Conservation (phyloP, 106 monocot species). For the Alisma plantagoaquatica region DNA sequence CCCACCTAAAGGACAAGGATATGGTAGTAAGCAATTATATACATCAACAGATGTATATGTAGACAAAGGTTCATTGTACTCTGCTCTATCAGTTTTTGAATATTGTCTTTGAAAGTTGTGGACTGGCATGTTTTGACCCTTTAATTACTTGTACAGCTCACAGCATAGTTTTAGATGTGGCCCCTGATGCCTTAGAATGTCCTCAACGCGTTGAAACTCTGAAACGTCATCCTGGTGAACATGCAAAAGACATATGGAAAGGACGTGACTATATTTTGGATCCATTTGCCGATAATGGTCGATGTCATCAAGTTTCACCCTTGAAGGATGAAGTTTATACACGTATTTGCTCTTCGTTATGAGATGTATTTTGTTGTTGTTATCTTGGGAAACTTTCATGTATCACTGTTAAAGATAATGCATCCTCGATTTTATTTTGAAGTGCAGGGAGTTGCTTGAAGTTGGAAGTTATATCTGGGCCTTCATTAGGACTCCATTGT, state of each 20-base stretch:
- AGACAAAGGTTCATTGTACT: slow-evolving; percentile 25
- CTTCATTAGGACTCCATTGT: slow-evolving; percentile 46
- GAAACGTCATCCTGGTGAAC: slow-evolving; percentile 30
- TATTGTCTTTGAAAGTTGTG: neutral
- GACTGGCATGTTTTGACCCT: slow-evolving; percentile 1
- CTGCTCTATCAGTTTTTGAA: slow-evolving; percentile 1
- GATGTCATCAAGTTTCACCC: slow-evolving; percentile 9
- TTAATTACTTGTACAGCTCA: slow-evolving; percentile 24
- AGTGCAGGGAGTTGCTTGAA: slow-evolving; percentile 75
- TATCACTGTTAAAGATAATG: slow-evolving; percentile 20
- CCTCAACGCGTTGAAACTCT: slow-evolving; percentile 43
- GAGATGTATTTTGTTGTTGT: slow-evolving; percentile 2
- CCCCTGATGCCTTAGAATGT: slow-evolving; percentile 36
- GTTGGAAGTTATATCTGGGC: slow-evolving; percentile 80
- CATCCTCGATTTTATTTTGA: slow-evolving; percentile 41
- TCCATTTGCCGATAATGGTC: slow-evolving; percentile 14
- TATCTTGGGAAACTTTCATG: neutral
- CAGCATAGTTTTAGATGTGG: slow-evolving; percentile 40
- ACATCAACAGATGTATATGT: slow-evolving; percentile 19
- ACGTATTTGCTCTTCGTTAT: slow-evolving; percentile 30
- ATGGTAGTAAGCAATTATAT: slow-evolving; percentile 21
- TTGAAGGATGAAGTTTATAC: slow-evolving; percentile 20
- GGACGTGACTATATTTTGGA: slow-evolving; percentile 7
- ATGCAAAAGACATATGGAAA: slow-evolving; percentile 21
- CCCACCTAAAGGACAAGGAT: slow-evolving; percentile 14